phyloP scores from a whole-genome alignment of 2,329 filamentous ascomycete species.

The Phaeosphaeriaceae sp. region DNA sequence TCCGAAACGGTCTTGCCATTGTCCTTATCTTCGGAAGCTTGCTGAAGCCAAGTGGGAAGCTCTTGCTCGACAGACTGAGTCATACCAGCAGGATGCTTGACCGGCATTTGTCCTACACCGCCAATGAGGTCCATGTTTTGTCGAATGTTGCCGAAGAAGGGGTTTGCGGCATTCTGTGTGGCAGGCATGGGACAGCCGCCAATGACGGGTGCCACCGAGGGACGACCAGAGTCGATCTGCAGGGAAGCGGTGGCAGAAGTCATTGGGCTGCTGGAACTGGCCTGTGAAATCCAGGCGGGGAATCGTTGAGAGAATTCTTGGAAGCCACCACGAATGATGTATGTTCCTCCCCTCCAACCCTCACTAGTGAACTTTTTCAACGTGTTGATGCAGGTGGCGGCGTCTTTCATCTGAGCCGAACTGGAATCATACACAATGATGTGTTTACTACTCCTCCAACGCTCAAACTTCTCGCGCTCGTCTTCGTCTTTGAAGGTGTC shows the following conservation, averaged over 20 bases:
- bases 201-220: conserved; percentile 76
- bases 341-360: conserved; percentile 76
- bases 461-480: conserved; percentile 75
- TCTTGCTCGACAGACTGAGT: conserved; percentile 55
- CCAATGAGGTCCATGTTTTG: conserved; percentile 96
- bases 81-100: conserved; percentile 65
- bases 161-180: conserved; percentile 73
- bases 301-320: conserved; percentile 72
- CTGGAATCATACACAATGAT: conserved; percentile 88
- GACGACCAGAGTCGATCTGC: conserved; percentile 37
- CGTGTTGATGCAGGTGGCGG: conserved; percentile 80
- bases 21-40: conserved; percentile 70
- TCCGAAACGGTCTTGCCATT: conserved; percentile 82
- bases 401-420: conserved; percentile 81
- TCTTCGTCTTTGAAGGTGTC: conserved; percentile 80
- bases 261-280: conserved; percentile 47
- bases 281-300: conserved; percentile 62
- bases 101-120: conserved; percentile 81
- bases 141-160: conserved; percentile 94
- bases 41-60: conserved; percentile 79
- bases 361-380: conserved; percentile 91
- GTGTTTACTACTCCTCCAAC: conserved; percentile 75
- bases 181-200: conserved; percentile 85
- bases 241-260: conserved; percentile 31
- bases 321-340: conserved; percentile 84